Base-by-base conservation (phyloP, 2,329 filamentous ascomycete genomes). In the Cercospora janseana region DNA sequence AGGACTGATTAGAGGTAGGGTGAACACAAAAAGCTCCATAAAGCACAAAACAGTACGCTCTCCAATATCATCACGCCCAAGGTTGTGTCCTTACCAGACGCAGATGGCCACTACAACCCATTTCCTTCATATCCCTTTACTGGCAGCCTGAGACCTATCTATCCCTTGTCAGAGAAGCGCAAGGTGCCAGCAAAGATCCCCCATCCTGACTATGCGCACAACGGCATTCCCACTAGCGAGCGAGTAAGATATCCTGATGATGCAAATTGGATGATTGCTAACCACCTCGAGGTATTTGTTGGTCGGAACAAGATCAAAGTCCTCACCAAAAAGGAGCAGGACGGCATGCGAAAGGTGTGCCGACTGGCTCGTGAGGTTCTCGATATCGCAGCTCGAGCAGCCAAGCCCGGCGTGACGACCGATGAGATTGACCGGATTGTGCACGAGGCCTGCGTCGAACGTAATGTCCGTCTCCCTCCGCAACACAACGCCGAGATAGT, bases 361-460 rank as follows among this genome's bases (percentile, higher is more conserved):
- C 80, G 82, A 42, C 71, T 96, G 55, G 88, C 87, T 13, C 80
- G 93, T 68, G 93, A 98, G 73, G 90, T 97, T 8, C 75, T 98
- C 56, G 93, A 98, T 70, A 87, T 95, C 65, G 89, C 91, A 1
- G 93, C 89, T 0, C 82, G 85, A 10, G 92, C 86, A 44, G 74
- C 87, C 37, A 86, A 84, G 66, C 92, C 93, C n/a, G 93, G 93
- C 41, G 86, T 97, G 26, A 96, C 92, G 5, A 97, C 93, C 5
- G 93, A 98, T 67, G 85, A 94, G 63, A 89, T 98, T 52, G 93
- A 98, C 66, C 86, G 94, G 71, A 77, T 97, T 56, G 91, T 95
- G 31, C 93, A 98, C 75, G 88, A 95, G 62, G 93, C 92, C 44
- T 96, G 89, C 67, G 75, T 97, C 59, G 92, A 96, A 73, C 82